Base-by-base conservation (phyloP, 805 yeast genomes). In the Kodamaea fukazawae region DNA sequence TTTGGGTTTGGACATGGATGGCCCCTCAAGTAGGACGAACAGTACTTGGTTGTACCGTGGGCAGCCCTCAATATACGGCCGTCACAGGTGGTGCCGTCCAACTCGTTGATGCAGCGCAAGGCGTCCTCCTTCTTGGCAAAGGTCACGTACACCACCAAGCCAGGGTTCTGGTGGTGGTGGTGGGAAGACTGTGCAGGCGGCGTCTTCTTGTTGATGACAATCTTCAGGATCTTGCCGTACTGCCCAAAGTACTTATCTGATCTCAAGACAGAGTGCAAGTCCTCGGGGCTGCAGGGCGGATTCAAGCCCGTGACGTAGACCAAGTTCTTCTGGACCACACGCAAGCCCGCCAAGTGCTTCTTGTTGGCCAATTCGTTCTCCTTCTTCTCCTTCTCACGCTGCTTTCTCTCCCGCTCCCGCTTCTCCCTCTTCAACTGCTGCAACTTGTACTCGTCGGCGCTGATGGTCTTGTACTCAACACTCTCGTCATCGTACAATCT, bases 211-310 rank as follows among this genome's bases (percentile, higher is more conserved):
- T 93, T 93, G 48, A 93, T 86, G 33, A 93, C 99, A 45, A 93
- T 85, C 60, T 93, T 93, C 64, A 83, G 80, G 44, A 93, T 93
- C 61, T 86, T 88, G 45, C 99, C 99, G 60, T 91, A 93, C 67
- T 93, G 97, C n/a, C 99, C 99, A 66, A 93, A 93, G 63, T 89
- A 93, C 58, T 84, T 86, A 46, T 93, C 98, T 2, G 95, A 82
- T 49, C 91, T 80, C 45, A 93, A 71, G 3, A 88, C 78, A 3
- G 84, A 63, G 44, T 89, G 93, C 41, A 93, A 76, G 43, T 93
- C 98, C 40, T 87, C 83, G 7, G 90, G 81, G 17, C 81, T 78
- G 44, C 85, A 81, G 28, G 84, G 84, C 1, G 96, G 96, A 55
- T 89, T 89, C 49, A 93, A 71, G 0, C 99, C 99, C 15, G 95